Evolutionary conservation across 192 early-diverging fungal genomes (phyloP).

Genomic region (Coemansia sp.): DNA sequence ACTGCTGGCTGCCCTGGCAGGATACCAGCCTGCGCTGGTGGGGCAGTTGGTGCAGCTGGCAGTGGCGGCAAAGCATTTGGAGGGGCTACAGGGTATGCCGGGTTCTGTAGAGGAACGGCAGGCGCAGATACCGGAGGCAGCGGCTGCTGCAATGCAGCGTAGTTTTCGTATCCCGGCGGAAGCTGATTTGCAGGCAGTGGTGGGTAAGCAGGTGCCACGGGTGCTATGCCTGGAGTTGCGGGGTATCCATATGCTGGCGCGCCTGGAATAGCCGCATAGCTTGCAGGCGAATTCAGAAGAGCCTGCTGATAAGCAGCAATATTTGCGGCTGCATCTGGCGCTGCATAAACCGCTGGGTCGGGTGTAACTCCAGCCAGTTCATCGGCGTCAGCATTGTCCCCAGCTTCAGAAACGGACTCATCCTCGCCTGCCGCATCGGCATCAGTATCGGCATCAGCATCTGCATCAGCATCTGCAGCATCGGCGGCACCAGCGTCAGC

Average conservation of each 20-base stretch:
- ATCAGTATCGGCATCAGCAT: neutral
- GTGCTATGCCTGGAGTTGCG: neutral
- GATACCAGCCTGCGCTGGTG: too few relatives aligned
- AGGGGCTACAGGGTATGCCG: too few relatives aligned
- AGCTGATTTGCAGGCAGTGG: neutral
- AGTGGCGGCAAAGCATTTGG: neutral
- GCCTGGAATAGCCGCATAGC: neutral
- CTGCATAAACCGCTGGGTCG: neutral
- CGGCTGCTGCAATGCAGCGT: neutral
- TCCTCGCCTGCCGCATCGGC: neutral
- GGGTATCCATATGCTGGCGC: neutral
- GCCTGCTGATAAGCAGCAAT: conserved; percentile 1
- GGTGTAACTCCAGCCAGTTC: neutral
- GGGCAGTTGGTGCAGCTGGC: neutral
- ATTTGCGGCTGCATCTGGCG: neutral
- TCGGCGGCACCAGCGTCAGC: neutral
- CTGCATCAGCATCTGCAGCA: neutral
- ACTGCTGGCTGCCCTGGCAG: neutral
- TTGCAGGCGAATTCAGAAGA: neutral
- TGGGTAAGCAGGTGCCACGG: neutral
- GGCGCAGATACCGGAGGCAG: neutral
- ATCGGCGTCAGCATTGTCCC: too few relatives aligned
- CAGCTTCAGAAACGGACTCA: too few relatives aligned
- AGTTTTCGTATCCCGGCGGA: neutral
- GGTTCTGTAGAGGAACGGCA: neutral